Percentiles rank a stretch among this genome's conserved stretches.
These are phyloP conservation scores for Fusarium keratoplasticum DNA, from an alignment of 2,329 filamentous ascomycete genomes.

Conservation along the genomic window DNA sequence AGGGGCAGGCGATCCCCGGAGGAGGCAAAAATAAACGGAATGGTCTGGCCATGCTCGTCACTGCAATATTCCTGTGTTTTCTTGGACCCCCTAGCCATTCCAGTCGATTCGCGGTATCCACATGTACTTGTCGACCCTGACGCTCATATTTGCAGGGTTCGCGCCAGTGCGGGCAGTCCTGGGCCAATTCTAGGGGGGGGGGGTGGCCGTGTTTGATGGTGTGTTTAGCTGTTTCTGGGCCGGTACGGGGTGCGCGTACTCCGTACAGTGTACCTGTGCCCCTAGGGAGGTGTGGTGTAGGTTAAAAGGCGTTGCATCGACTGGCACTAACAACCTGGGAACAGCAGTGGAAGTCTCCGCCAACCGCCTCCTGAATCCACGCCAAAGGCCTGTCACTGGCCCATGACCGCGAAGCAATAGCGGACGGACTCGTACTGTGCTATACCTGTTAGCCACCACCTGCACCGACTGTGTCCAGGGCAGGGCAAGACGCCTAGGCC, in stretches of 20 bases:
- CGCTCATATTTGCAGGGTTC: not conserved
- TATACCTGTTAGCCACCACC: not conserved
- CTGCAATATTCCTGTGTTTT: not conserved
- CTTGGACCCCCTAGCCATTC: not conserved
- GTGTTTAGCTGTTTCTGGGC: constrained; percentile 12
- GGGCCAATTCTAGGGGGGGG: not conserved
- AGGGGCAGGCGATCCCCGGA: not conserved
- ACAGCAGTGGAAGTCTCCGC: constrained; percentile 10
- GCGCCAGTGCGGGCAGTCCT: constrained; percentile 10
- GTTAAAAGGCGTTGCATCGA: constrained; percentile 19
- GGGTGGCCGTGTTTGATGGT: constrained; percentile 8
- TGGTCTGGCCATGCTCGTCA: not conserved
- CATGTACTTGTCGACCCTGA: constrained; percentile 5
- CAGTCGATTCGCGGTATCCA: not conserved
- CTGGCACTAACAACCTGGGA: constrained; percentile 14
- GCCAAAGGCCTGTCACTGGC: constrained; percentile 7
- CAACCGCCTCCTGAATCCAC: constrained; percentile 29
- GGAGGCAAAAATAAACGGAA: not conserved
- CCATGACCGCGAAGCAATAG: not conserved
- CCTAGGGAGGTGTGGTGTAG: not conserved
- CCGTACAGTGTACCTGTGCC: not conserved
- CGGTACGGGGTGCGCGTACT: constrained; percentile 2
- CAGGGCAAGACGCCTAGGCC: not conserved
- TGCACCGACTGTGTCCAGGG: not conserved
- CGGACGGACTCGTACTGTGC: not conserved